Conservation (phyloP, 352 stramenopile genomes). For the Phytopythium boreale region DNA sequence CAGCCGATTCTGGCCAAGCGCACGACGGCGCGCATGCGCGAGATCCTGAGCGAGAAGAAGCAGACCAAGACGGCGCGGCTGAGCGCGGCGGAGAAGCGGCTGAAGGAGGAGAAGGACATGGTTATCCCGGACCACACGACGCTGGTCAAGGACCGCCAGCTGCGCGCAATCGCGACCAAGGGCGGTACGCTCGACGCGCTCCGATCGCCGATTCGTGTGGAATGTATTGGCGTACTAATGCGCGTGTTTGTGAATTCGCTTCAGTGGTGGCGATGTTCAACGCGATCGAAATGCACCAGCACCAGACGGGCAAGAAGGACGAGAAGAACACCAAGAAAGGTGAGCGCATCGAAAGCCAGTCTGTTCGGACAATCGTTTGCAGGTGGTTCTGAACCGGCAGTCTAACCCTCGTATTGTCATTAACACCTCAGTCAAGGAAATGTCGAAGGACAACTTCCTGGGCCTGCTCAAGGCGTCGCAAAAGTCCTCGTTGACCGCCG, state of each 20-base stretch:
- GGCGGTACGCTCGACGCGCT: slow-evolving; percentile 32
- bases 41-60: slow-evolving; percentile 77
- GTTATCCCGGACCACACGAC: slow-evolving; percentile 58
- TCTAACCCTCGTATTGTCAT: background rate
- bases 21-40: slow-evolving; percentile 77
- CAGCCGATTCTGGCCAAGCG: slow-evolving; percentile 83
- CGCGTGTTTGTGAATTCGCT: background rate
- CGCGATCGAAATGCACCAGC: slow-evolving; percentile 84
- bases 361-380: background rate
- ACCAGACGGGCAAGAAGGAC: slow-evolving; percentile 52
- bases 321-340: slow-evolving; percentile 74
- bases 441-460: slow-evolving; percentile 84
- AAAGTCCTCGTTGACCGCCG: slow-evolving; percentile 20
- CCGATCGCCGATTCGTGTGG: background rate
- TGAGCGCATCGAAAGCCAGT: slow-evolving; percentile 4
- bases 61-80: slow-evolving; percentile 62
- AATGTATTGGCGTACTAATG: background rate
- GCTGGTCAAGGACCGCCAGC: slow-evolving; percentile 53
- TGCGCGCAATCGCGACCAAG: slow-evolving; percentile 83
- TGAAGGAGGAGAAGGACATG: slow-evolving; percentile 79
- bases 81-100: slow-evolving; percentile 69
- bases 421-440: slow-evolving; percentile 54
- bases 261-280: slow-evolving; percentile 84
- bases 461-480: slow-evolving; percentile 67
- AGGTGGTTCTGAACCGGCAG: background rate